A percentile compares a stretch with the other conserved stretches of the same genome.
Evolutionary conservation across 331 rosid species (phyloP).

Genomic region (Quercus phellos): DNA sequence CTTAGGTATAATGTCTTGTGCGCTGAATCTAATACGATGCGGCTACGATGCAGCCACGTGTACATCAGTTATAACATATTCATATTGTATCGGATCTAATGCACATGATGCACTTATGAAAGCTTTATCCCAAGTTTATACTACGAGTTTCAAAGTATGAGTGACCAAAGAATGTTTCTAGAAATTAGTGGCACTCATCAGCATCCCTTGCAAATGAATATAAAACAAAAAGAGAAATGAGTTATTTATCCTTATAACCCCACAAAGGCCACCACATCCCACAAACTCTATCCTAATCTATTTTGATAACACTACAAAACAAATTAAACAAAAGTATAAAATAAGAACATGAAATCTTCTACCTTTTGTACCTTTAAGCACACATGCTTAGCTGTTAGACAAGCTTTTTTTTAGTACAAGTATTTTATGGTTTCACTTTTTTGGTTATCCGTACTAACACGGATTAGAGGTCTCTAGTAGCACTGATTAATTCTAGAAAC

Average conservation of each 20-base stretch:
- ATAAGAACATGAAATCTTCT: constrained; percentile 7
- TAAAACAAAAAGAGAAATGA: constrained; percentile 26
- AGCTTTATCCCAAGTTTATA: not conserved
- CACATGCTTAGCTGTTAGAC: constrained; percentile 50
- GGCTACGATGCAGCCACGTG: too few relatives aligned
- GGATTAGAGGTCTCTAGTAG: constrained; percentile 13
- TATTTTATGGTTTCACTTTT: constrained; percentile 15
- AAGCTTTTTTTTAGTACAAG: constrained; percentile 22
- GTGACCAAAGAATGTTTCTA: constrained; percentile 33
- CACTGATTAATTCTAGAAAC: constrained; percentile 12
- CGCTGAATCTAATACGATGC: too few relatives aligned
- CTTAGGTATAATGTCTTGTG: too few relatives aligned
- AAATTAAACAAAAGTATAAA: not conserved
- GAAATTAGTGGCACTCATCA: constrained; percentile 34
- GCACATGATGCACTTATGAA: too few relatives aligned
- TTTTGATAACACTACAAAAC: constrained; percentile 34
- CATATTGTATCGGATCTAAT: too few relatives aligned
- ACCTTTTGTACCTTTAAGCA: constrained; percentile 4
- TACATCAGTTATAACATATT: too few relatives aligned
- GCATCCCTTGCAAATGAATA: constrained; percentile 21
- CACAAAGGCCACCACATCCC: constrained; percentile 47
- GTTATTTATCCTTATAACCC: constrained; percentile 30
- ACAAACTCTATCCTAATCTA: constrained; percentile 45
- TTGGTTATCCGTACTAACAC: constrained; percentile 35
- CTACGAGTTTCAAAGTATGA: not conserved